Conservation (phyloP, 228 moss, liverwort and hornwort genomes). For the Sphagnum magellanicum region DNA sequence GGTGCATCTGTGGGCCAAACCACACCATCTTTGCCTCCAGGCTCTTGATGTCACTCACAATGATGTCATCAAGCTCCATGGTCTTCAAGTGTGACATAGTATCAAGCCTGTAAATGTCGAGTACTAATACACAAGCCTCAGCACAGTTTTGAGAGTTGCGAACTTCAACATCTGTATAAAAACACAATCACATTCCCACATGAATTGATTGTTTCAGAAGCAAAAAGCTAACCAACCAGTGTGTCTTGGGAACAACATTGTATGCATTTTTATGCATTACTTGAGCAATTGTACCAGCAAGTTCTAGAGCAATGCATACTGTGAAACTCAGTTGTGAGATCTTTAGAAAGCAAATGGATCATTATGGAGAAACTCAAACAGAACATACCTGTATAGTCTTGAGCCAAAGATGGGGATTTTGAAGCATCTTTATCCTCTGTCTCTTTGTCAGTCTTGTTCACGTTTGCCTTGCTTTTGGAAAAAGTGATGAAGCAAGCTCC, state of each 20-base stretch:
- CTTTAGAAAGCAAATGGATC: no score
- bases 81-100: background rate
- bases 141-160: background rate
- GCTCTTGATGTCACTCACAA: background rate
- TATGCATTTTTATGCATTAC: no score
- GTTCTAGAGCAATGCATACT: no score
- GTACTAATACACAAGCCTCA: background rate
- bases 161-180: background rate
- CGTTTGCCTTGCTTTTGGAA: background rate
- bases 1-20: conserved; percentile 17
- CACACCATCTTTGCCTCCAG: conserved; percentile 1
- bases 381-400: no score
- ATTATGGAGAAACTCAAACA: no score
- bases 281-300: no score
- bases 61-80: background rate
- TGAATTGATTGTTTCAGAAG: background rate
- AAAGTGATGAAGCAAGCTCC: conserved; percentile 8
- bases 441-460: background rate
- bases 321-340: no score
- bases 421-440: no score
- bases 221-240: background rate
- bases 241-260: background rate
- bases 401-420: no score
- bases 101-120: conserved; percentile 18
- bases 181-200: background rate